These are phyloP conservation scores for Leishmania martiniquensis DNA, from an alignment of 208 protist genomes.

Conservation along the genomic window DNA sequence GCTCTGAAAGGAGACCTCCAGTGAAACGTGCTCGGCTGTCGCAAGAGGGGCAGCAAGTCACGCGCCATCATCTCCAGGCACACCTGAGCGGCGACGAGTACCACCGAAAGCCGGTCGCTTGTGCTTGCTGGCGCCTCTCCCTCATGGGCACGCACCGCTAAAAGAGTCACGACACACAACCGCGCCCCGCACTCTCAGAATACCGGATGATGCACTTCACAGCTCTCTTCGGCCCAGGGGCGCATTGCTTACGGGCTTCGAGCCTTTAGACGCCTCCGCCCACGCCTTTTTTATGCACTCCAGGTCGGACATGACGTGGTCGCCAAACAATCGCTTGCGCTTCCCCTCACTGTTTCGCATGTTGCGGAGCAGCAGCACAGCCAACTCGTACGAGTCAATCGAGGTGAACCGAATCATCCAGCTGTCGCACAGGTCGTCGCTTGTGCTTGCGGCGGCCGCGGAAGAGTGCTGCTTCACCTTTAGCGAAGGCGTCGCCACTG, in stretches of 20 bases:
- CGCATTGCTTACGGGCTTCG: background rate
- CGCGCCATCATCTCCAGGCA: background rate
- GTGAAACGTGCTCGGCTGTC: too few species aligned
- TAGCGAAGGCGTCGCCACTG: background rate
- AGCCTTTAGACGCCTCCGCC: background rate
- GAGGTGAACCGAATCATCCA: conserved; percentile 31
- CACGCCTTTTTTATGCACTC: conserved; percentile 13
- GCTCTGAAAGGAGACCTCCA: too few species aligned
- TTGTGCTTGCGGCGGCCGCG: background rate
- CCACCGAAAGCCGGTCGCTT: background rate
- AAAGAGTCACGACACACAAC: background rate
- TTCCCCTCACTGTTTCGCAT: conserved; percentile 20
- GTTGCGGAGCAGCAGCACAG: conserved; percentile 14
- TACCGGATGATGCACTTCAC: background rate
- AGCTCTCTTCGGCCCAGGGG: too few species aligned
- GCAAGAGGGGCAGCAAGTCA: background rate
- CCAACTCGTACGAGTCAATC: conserved; percentile 25
- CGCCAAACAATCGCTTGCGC: conserved; percentile 12
- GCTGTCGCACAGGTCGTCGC: conserved; percentile 12
- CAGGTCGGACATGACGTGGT: conserved; percentile 11
- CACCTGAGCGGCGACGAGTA: background rate
- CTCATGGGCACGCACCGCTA: background rate
- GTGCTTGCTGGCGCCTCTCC: background rate
- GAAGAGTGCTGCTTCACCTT: background rate
- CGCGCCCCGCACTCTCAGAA: background rate